Conservation (phyloP, 2,329 filamentous ascomycete genomes). For the Fusarium sarcochroum region DNA sequence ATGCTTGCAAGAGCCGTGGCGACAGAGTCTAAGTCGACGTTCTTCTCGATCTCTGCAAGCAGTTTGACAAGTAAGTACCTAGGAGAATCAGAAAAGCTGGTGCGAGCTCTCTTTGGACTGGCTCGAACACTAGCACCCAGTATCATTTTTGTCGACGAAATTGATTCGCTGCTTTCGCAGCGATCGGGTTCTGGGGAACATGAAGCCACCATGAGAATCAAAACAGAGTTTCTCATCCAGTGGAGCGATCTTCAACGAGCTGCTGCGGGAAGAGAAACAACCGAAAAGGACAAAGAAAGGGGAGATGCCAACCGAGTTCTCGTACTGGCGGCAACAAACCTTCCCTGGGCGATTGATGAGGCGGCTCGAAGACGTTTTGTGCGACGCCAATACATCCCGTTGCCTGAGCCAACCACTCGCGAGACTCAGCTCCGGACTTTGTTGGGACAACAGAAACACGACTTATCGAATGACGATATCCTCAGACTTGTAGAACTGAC, state of each 20-base stretch:
- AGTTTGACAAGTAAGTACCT: slow-evolving; percentile 96
- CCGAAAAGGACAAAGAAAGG: slow-evolving; percentile 74
- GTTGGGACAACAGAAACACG: slow-evolving; percentile 89
- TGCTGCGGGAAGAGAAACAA: slow-evolving; percentile 84
- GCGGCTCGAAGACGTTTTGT: slow-evolving; percentile 93
- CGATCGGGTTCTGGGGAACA: slow-evolving; percentile 88
- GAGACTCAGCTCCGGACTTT: slow-evolving; percentile 83
- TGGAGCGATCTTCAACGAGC: slow-evolving; percentile 96
- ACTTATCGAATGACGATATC: slow-evolving; percentile 79
- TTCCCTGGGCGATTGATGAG: slow-evolving; percentile 98
- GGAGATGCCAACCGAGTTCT: slow-evolving; percentile 91
- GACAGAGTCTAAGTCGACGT: slow-evolving; percentile 93
- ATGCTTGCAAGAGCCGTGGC: slow-evolving; percentile 95
- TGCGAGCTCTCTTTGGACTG: slow-evolving; percentile 90
- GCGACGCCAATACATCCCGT: slow-evolving; percentile 92
- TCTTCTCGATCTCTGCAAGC: slow-evolving; percentile 96
- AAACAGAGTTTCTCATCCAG: slow-evolving; percentile 97
- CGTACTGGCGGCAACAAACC: slow-evolving; percentile 93
- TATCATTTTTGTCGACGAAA: slow-evolving; percentile 99
- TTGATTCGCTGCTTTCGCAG: slow-evolving; percentile 91
- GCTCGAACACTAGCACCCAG: slow-evolving; percentile 91
- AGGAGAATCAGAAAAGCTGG: slow-evolving; percentile 96
- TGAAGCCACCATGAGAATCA: slow-evolving; percentile 92
- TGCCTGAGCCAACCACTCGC: slow-evolving; percentile 88
- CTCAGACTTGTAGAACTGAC: slow-evolving; percentile 81